Conservation (phyloP, 768 basidiomycete species). For the Collybia nuda region DNA sequence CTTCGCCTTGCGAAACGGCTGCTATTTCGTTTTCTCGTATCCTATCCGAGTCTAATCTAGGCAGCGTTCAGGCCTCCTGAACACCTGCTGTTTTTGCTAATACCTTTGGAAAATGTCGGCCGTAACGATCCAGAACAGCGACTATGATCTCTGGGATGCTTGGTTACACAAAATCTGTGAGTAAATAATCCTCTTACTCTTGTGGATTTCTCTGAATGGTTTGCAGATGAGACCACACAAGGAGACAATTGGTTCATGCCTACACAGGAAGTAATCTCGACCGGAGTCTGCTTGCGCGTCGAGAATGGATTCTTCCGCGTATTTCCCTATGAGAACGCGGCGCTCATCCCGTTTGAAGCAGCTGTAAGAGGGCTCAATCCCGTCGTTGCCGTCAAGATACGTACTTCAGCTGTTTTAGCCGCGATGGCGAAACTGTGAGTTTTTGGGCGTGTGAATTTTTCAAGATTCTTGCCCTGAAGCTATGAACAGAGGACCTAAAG, state of each 20-base stretch:
- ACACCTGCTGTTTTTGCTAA: background rate
- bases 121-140: conserved; percentile 53
- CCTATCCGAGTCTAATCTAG: conserved; percentile 8
- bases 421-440: conserved; percentile 66
- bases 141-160: conserved; percentile 81
- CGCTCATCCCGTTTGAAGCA: conserved; percentile 75
- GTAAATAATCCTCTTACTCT: conserved; percentile 10
- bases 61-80: background rate
- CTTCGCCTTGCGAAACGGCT: conserved; percentile 15
- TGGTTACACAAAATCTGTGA: conserved; percentile 75
- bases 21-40: conserved; percentile 17
- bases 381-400: conserved; percentile 78
- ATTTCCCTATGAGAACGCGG: conserved; percentile 82
- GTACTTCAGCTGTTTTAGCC: conserved; percentile 75
- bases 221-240: conserved; percentile 54
- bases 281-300: conserved; percentile 74
- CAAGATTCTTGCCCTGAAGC: background rate
- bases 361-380: conserved; percentile 78
- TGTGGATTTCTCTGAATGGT: background rate
- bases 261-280: conserved; percentile 65
- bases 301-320: conserved; percentile 64
- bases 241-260: conserved; percentile 85
- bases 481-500: conserved; percentile 43
- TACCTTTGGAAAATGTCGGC: conserved; percentile 15
- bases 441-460: background rate